Base-by-base conservation (phyloP, 495 filamentous ascomycete species). In the Durotheca rogersii region DNA sequence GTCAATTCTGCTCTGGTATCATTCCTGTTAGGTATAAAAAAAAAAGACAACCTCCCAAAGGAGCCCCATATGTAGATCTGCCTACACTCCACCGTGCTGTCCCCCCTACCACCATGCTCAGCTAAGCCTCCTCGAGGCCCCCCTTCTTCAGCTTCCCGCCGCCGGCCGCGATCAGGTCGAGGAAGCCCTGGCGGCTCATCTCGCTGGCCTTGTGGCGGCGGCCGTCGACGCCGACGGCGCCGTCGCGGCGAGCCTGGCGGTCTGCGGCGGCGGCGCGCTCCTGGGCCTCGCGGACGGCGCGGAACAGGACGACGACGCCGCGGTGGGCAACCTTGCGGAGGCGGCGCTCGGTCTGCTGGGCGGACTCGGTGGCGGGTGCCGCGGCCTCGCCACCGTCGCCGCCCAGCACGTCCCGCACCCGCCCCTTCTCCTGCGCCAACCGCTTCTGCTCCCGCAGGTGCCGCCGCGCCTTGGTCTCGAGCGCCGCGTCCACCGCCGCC, bases 111-210 rank as follows among this genome's bases (percentile, higher is more conserved):
- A n/a, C n/a, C n/a, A n/a, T n/a, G n/a, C n/a, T n/a, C n/a, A n/a
- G n/a, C n/a, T 36, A 78, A 35, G 77, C 78, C 62, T 80, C 77
- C 55, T 81, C 74, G 25, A 79, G 37, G 0, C 55, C 67, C 12
- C 71, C 71, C 65, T 76, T 73, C 56, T 76, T 80, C 56, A 77
- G 38, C 37, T 74, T 72, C 3, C 74, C 75, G 20, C 76, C 76
- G 10, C 81, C 81, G 4, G 72, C 76, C n/a, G 84, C 79, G 68
- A 98, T 95, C 66, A 96, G 61, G 41, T 96, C 90, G 66, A 98
- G 71, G 72, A 97, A 98, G 6, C 91, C 90, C 71, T 95, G 84
- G 76, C 92, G 93, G 69, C 86, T 91, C 85, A 97, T 94, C 74
- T 96, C 91, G 44, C 85, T 91, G 32, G 91, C 81, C 64, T 80